phyloP scores from a whole-genome alignment of 768 basidiomycete genomes.

The Tulasnella sp. region DNA sequence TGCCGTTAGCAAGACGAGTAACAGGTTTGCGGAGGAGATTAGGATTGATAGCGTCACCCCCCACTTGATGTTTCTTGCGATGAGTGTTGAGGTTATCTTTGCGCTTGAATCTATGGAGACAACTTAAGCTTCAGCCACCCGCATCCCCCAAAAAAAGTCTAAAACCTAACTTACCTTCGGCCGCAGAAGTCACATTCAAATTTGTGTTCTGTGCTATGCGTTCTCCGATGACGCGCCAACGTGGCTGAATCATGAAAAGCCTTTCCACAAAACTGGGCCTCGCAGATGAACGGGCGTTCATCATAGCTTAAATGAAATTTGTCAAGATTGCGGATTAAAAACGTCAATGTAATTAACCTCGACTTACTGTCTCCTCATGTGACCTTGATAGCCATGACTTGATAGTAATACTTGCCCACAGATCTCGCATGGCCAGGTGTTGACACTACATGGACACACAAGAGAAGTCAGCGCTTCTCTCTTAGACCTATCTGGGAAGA shows the following conservation, averaged over 20 bases:
- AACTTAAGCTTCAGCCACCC: no score
- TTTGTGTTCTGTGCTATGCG: slow-evolving; percentile 32
- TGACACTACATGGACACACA: background rate
- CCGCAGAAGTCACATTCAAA: slow-evolving; percentile 15
- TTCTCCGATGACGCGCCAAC: slow-evolving; percentile 80
- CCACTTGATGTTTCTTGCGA: slow-evolving; percentile 15
- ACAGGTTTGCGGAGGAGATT: slow-evolving; percentile 14
- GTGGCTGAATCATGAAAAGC: slow-evolving; percentile 87
- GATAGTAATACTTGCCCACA: slow-evolving; percentile 13
- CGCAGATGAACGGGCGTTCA: slow-evolving; percentile 17
- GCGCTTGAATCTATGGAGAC: slow-evolving; percentile 14
- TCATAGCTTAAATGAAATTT: slow-evolving; percentile 6
- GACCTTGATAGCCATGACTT: slow-evolving; percentile 12
- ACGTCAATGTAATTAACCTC: background rate
- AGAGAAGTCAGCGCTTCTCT: background rate
- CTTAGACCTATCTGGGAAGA: background rate
- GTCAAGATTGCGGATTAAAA: background rate
- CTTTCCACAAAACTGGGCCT: slow-evolving; percentile 33
- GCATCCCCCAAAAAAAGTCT: no score
- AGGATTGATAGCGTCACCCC: slow-evolving; percentile 14
- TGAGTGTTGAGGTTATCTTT: slow-evolving; percentile 15
- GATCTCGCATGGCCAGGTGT: slow-evolving; percentile 13
- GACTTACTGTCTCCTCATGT: slow-evolving; percentile 13
- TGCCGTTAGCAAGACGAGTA: slow-evolving; percentile 1
- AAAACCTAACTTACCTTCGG: no score